Base-by-base conservation (phyloP, 2,329 filamentous ascomycete species). In the Stemphylium lycopersici region DNA sequence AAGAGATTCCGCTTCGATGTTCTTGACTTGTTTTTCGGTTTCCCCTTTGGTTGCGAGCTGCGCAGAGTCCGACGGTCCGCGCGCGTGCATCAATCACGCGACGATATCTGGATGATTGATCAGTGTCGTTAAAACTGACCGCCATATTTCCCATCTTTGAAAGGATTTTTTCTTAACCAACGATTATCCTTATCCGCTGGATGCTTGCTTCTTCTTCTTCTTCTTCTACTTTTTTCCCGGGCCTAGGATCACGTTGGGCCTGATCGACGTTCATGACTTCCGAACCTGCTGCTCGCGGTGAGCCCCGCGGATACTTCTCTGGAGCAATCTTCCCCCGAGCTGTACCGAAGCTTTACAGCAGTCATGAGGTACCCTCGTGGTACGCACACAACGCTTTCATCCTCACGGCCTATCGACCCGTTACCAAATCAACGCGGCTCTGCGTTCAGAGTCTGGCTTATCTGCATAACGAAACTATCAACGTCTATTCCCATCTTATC, bases 391-490 rank as follows among this genome's bases (percentile, higher is more conserved):
- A 54, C 26, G 11, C 46, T 1, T 50, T 15, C 6, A 89, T 90
- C 52, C 78, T 79, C 50, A 81, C 80, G 22, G 83, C 85, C 56
- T 90, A 89, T 73, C 82, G 87, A 0, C 83, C 83, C 2, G 79
- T 80, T 10, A 86, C 84, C 1, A 79, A 79, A 50, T 88, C 85
- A 0, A 86, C 85, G 68, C 58, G 71, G 3, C 78, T 74, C 45
- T 87, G 83, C 34, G 77, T 84, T 42, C 74, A 79, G 38, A 85
- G 81, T 41, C 75, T 88, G 26, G 71, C 77, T 40, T 84, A 87
- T 69, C 66, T 88, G 26, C 85, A 89, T 73, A 88, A 86, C 68
- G 83, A 87, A 69, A 82, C 83, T 3, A 81, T 89, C 48, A 90
- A 90, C 70, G 88, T 89, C 60, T 89, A 86, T 69, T 81, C 84